Percentiles rank a stretch among this genome's conserved stretches.
phyloP scores from a whole-genome alignment of 768 basidiomycete species.

The Panaeolus cyanescens region DNA sequence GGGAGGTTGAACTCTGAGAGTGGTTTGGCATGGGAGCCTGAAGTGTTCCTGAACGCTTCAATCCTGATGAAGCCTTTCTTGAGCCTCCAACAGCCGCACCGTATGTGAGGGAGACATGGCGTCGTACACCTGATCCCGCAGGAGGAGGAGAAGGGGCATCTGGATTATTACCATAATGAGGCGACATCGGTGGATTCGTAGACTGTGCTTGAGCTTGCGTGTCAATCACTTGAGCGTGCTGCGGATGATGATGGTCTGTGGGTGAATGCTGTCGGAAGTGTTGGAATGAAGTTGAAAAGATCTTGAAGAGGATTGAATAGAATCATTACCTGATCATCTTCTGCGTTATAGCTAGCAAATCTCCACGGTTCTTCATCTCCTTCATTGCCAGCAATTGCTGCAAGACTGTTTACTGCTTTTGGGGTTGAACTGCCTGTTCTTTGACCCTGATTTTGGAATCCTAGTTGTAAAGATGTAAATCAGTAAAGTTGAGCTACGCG shows the following conservation, averaged over 20 bases:
- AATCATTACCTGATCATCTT: conserved; percentile 65
- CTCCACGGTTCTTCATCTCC: conserved; percentile 92
- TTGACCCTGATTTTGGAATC: conserved; percentile 52
- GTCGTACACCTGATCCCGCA: conserved; percentile 67
- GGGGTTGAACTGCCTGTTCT: conserved; percentile 65
- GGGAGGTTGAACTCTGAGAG: conserved; percentile 39
- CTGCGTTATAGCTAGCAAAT: conserved; percentile 52
- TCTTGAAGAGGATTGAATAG: conserved; percentile 10
- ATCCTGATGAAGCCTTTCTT: conserved; percentile 49
- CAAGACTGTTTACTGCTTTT: conserved; percentile 78
- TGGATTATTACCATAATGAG: conserved; percentile 51
- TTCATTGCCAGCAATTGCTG: conserved; percentile 84
- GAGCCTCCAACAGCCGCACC: conserved; percentile 57
- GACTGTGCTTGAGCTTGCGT: conserved; percentile 36
- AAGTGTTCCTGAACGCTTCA: conserved; percentile 79
- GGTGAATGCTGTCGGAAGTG: conserved; percentile 23
- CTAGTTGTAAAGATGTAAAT: conserved; percentile 32
- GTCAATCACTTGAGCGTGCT: conserved; percentile 54
- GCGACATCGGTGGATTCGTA: conserved; percentile 60
- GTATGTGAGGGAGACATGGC: conserved; percentile 80
- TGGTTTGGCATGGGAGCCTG: conserved; percentile 51
- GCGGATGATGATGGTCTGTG: conserved; percentile 26
- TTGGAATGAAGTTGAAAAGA: conserved; percentile 13
- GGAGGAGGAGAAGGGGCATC: conserved; percentile 72
- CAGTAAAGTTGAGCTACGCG: conserved; percentile 13